Evolutionary conservation across 2,329 filamentous ascomycete species (phyloP).

Genomic region (Calonectria fujianensis): DNA sequence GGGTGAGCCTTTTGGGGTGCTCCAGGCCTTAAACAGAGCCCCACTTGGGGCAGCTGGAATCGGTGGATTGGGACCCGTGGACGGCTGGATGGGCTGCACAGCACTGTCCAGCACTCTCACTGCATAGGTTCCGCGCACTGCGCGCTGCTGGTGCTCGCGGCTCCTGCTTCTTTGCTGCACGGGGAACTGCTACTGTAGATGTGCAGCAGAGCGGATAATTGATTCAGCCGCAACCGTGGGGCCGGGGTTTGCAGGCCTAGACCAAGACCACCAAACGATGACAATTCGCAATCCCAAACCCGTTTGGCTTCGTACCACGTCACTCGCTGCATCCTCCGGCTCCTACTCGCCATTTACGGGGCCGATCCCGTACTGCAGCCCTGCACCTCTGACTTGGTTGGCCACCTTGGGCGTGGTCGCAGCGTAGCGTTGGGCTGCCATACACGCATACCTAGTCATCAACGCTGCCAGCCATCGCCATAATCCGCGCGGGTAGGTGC

Average conservation of each 20-base stretch:
- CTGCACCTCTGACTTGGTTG: conserved; percentile 36
- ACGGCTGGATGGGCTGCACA: not conserved
- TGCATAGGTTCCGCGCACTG: conserved; percentile 8
- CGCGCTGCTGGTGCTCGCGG: conserved; percentile 2
- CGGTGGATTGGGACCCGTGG: conserved; percentile 2
- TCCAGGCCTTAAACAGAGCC: conserved; percentile 19
- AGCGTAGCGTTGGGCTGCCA: conserved; percentile 43
- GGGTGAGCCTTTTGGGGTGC: conserved; percentile 3
- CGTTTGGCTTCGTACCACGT: conserved; percentile 31
- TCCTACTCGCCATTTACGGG: conserved; percentile 31
- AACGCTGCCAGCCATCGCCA: conserved; percentile 38
- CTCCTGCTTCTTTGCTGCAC: conserved; percentile 7
- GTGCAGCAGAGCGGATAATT: conserved; percentile 36
- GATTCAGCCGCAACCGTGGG: conserved; percentile 41
- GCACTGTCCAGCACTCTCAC: conserved; percentile 2
- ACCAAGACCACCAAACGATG: conserved; percentile 5
- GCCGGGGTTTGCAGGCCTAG: conserved; percentile 29
- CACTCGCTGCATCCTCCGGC: conserved; percentile 29
- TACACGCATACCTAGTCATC: conserved; percentile 29
- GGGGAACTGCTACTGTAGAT: not conserved
- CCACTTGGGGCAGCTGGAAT: conserved; percentile 20
- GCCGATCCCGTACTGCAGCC: conserved; percentile 40
- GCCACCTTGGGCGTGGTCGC: conserved; percentile 5
- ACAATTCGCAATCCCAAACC: conserved; percentile 25
- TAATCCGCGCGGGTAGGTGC: conserved; percentile 38